Evolutionary conservation across 257 asterid genomes (phyloP).

Genomic region (Scutellaria galericulata): DNA sequence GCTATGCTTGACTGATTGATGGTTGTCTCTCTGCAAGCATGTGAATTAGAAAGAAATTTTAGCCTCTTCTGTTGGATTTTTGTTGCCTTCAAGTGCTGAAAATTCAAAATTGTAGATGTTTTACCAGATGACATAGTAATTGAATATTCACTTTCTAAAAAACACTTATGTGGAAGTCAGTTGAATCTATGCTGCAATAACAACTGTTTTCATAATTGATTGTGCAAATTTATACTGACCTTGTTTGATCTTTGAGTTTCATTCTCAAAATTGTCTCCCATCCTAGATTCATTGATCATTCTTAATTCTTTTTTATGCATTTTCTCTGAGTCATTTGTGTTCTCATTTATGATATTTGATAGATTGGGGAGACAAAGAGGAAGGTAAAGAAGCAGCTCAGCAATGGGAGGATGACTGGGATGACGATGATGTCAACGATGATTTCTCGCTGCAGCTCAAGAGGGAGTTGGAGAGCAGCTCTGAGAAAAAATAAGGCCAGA

Average conservation of each 20-base stretch:
- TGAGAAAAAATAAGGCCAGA: slow-evolving; percentile 57
- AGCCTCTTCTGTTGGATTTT: neutral
- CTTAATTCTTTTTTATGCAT: neutral
- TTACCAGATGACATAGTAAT: neutral
- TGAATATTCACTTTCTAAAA: neutral
- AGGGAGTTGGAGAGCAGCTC: slow-evolving; percentile 75
- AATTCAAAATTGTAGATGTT: neutral
- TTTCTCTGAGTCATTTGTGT: neutral
- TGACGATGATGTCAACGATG: slow-evolving; percentile 92
- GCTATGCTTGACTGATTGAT: slow-evolving; percentile 18
- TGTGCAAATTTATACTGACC: neutral
- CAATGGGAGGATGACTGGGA: slow-evolving; percentile 99
- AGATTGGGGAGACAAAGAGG: slow-evolving; percentile 82
- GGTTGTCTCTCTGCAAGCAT: neutral
- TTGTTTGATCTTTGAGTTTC: neutral
- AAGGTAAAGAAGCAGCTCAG: slow-evolving; percentile 74
- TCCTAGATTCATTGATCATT: slow-evolving; percentile 19
- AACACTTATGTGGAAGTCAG: neutral
- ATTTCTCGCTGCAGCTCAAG: slow-evolving; percentile 87
- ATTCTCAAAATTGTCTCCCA: neutral
- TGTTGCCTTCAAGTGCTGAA: neutral
- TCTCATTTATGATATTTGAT: slow-evolving; percentile 20
- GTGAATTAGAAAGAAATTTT: neutral
- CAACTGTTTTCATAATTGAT: neutral
- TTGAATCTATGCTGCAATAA: slow-evolving; percentile 1